Evolutionary conservation across 164 flowering plant species (phyloP).

Genomic region (Piper betle): DNA sequence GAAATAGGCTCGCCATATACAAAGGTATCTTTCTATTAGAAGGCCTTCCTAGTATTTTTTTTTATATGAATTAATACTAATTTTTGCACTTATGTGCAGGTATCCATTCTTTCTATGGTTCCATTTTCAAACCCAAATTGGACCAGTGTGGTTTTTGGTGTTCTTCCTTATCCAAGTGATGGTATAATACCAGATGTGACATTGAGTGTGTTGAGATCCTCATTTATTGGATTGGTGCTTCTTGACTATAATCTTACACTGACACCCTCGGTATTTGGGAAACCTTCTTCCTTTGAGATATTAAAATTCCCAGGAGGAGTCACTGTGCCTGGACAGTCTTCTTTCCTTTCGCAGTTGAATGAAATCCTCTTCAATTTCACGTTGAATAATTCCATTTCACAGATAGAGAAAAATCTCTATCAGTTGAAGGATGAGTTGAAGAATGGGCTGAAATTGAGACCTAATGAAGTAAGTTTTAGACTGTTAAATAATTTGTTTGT

Average conservation of each 20-base stretch:
- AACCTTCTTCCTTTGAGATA: constrained; percentile 49
- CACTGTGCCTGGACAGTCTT: constrained; percentile 39
- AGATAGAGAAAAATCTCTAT: constrained; percentile 30
- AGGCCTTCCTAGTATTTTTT: no score
- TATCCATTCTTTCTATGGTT: constrained; percentile 56
- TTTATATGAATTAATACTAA: background rate
- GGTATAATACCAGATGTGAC: constrained; percentile 29
- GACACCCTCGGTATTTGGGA: constrained; percentile 47
- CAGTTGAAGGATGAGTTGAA: constrained; percentile 47
- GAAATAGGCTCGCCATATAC: constrained; percentile 50
- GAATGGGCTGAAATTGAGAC: constrained; percentile 42
- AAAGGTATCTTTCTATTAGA: constrained; percentile 24
- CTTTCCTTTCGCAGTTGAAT: constrained; percentile 29
- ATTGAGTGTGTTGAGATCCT: constrained; percentile 48
- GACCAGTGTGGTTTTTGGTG: constrained; percentile 60
- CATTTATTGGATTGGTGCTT: constrained; percentile 48
- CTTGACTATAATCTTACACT: constrained; percentile 40
- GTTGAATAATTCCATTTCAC: constrained; percentile 45
- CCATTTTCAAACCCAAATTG: constrained; percentile 26
- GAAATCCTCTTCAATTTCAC: constrained; percentile 60
- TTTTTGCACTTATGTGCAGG: constrained; percentile 24
- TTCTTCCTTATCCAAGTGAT: constrained; percentile 49
- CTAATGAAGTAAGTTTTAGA: constrained; percentile 40
- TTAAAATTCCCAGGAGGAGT: constrained; percentile 64
- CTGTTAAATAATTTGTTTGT: background rate